Percentiles rank a stretch among this genome's conserved stretches.
Conservation (phyloP, 371 early-diverging fungal species). For the Zopfochytrium polystomum region DNA sequence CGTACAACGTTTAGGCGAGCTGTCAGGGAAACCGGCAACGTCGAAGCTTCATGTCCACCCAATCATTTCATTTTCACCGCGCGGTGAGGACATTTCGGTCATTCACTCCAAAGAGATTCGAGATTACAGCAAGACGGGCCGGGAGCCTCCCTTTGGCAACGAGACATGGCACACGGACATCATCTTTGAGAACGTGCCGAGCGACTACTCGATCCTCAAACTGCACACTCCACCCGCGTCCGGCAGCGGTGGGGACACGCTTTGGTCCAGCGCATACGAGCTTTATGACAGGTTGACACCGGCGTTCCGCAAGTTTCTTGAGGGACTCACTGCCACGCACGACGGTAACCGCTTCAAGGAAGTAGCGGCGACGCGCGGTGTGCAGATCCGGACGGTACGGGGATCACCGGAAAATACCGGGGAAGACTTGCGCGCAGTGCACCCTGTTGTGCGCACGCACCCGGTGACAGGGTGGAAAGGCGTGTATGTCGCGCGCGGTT, state of each 20-base stretch:
- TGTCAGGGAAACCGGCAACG: no score
- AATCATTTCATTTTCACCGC: background rate
- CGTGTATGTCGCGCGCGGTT: constrained; percentile 54
- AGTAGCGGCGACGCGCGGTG: constrained; percentile 7
- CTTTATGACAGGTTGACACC: constrained; percentile 56
- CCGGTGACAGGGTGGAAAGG: constrained; percentile 66
- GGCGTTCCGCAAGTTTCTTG: constrained; percentile 49
- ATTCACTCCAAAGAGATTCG: background rate
- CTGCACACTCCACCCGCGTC: constrained; percentile 49
- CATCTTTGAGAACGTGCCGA: constrained; percentile 54
- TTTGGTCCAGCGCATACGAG: constrained; percentile 54
- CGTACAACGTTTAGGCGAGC: constrained; percentile 5
- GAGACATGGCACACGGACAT: constrained; percentile 67
- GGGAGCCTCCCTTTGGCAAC: no score
- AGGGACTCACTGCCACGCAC: constrained; percentile 56
- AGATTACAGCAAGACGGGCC: background rate
- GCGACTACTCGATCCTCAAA: constrained; percentile 52
- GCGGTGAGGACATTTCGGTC: background rate
- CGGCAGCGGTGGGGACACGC: constrained; percentile 61
- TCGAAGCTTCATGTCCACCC: background rate
- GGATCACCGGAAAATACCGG: no score
- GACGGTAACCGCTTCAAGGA: background rate
- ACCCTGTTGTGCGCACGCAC: constrained; percentile 56
- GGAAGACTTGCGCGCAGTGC: background rate
- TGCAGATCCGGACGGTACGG: no score